Base-by-base conservation (phyloP, 2,329 filamentous ascomycete species). In the Chrysoporthe deuterocubensis region DNA sequence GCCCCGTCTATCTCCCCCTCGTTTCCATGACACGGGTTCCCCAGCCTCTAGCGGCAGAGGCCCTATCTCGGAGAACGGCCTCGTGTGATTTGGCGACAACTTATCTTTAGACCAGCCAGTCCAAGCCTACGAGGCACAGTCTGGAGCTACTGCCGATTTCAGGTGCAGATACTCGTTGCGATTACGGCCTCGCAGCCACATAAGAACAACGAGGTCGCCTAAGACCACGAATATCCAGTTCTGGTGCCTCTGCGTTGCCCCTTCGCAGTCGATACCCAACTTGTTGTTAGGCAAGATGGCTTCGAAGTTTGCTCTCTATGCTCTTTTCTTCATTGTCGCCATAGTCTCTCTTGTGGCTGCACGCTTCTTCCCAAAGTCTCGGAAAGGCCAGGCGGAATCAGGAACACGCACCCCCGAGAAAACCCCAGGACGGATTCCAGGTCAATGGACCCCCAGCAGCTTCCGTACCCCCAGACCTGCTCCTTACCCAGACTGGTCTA, bases 401-500 rank as follows among this genome's bases (percentile, higher is more conserved):
- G 62, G 48, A 62, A 57, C 57, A 14, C 26, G 62, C 34, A 64
- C 57, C 7, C n/a, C 62, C 14, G 52, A 62, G 16, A 50, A 62
- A 9, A 65, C 65, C 32, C 4, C 37, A 26, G 34, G 14, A 2
- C 57, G 52, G 7, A 16, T 46, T 8, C 67, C 69, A 32, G 69
- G 75, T 80, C 84, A 84, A 79, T 92, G 89, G 89, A 77, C 73
- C 4, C 84, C 87, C 0, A 83, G 82, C 14, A 72, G 79, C 64
- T 93, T 90, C 81, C 82, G 83, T 68, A 81, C 88, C 2, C 90
- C 90, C 1, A 75, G 79, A 0, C 87, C 90, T 4, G 64, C 78
- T 0, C 87, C 91, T 0, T 93, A 92, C 73, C 86, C 87, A 0
- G 78, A 87, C 75, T 94, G 92, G 90, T 88, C 89, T 56, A 76